Evolutionary conservation across 2,329 filamentous ascomycete genomes (phyloP).

Genomic region (Fonsecaea monophora): DNA sequence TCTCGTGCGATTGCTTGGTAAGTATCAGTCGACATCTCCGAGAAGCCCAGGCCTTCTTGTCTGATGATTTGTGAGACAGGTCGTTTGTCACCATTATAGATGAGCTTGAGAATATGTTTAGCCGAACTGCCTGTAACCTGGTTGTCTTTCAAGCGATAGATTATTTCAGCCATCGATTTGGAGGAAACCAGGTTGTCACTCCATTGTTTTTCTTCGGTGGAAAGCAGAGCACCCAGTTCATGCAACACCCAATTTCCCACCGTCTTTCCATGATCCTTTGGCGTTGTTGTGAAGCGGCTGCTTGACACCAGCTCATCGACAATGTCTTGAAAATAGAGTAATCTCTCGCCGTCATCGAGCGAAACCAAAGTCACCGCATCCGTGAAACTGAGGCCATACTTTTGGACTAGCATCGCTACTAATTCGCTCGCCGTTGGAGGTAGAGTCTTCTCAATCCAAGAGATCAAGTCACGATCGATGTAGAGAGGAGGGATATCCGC

Average conservation of each 20-base stretch:
- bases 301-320: conserved; percentile 47
- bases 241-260: conserved; percentile 76
- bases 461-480: conserved; percentile 73
- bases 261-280: conserved; percentile 53
- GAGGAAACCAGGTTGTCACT: conserved; percentile 49
- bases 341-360: conserved; percentile 76
- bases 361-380: conserved; percentile 82
- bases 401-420: conserved; percentile 65
- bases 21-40: conserved; percentile 61
- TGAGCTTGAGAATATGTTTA: conserved; percentile 63
- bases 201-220: conserved; percentile 59
- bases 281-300: conserved; percentile 42
- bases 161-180: conserved; percentile 53
- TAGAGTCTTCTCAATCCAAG: conserved; percentile 66
- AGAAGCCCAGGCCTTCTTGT: conserved; percentile 62
- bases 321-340: conserved; percentile 74
- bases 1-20: conserved; percentile 62
- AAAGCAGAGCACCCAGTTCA: conserved; percentile 70
- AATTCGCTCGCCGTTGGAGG: conserved; percentile 76
- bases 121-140: conserved; percentile 63
- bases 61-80: conserved; percentile 61
- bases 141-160: conserved; percentile 52
- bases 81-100: conserved; percentile 61
- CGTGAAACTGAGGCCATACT: conserved; percentile 75
- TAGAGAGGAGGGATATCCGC: conserved; percentile 83